A percentile compares a stretch with the other conserved stretches of the same genome.
phyloP scores from a whole-genome alignment of 2,329 filamentous ascomycete species.

The Exophiala bonariae region DNA sequence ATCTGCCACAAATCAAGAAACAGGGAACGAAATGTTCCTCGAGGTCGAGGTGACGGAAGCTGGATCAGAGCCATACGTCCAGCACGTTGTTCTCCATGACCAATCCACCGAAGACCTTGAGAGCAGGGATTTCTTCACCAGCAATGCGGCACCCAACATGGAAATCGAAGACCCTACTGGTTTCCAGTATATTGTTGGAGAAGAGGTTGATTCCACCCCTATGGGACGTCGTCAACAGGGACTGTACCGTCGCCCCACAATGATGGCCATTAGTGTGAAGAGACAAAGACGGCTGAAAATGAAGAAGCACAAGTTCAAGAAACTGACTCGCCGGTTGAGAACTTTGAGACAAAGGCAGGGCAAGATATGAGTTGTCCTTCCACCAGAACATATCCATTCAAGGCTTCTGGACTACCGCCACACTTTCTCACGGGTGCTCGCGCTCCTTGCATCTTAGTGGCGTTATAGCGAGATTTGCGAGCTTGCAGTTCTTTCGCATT shows the following conservation, averaged over 20 bases:
- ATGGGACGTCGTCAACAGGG: slow-evolving; percentile 31
- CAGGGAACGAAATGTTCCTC: slow-evolving; percentile 30
- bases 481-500: neutral
- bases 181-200: slow-evolving; percentile 5
- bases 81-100: slow-evolving; percentile 51
- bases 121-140: slow-evolving; percentile 52
- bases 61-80: slow-evolving; percentile 24
- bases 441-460: no score
- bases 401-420: no score
- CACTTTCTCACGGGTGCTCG: no score
- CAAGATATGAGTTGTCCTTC: slow-evolving; percentile 38
- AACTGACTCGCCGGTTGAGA: slow-evolving; percentile 90
- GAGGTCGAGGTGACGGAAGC: slow-evolving; percentile 25
- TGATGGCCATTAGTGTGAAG: slow-evolving; percentile 87
- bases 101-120: slow-evolving; percentile 51
- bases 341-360: slow-evolving; percentile 84
- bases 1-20: slow-evolving; percentile 39
- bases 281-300: slow-evolving; percentile 94
- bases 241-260: slow-evolving; percentile 43
- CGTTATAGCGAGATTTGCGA: no score
- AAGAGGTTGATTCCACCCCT: neutral
- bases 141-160: slow-evolving; percentile 10
- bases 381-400: no score
- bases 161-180: slow-evolving; percentile 15
- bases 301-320: slow-evolving; percentile 99